Conservation (phyloP, 106 monocot genomes). For the Narthecium ossifragum region DNA sequence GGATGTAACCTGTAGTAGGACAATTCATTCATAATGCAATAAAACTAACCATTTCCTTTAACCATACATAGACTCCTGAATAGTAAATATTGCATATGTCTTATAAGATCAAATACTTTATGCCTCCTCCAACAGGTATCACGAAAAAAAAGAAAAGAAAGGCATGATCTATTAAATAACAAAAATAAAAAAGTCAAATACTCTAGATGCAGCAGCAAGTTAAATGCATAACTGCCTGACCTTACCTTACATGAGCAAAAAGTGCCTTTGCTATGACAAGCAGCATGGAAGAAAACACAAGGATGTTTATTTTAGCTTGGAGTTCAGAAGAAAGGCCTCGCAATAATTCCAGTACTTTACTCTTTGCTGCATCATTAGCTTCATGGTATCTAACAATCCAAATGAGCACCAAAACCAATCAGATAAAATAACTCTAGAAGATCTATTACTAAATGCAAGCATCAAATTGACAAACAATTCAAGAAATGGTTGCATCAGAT, state of each 20-base stretch:
- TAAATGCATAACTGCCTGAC: neutral
- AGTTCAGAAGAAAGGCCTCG: constrained; percentile 80
- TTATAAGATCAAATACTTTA: neutral
- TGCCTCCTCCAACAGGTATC: neutral
- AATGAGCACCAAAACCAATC: too few relatives aligned
- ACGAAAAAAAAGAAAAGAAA: neutral
- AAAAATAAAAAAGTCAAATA: too few relatives aligned
- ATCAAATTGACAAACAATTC: too few relatives aligned
- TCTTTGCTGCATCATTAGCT: constrained; percentile 57
- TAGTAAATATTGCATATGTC: neutral
- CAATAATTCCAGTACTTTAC: constrained; percentile 71
- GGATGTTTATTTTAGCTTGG: constrained; percentile 66
- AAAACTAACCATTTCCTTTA: too few relatives aligned
- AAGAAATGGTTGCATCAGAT: too few relatives aligned
- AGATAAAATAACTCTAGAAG: neutral
- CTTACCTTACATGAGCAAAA: constrained; percentile 85
- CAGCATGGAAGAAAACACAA: constrained; percentile 84
- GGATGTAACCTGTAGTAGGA: too few relatives aligned
- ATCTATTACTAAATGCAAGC: too few relatives aligned
- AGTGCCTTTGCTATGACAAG: constrained; percentile 87
- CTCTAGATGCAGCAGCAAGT: too few relatives aligned
- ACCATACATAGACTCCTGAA: too few relatives aligned
- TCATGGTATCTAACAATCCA: constrained; percentile 70
- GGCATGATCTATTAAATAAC: neutral
- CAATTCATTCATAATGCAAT: too few relatives aligned